phyloP scores from a whole-genome alignment of 1,139 yeast species.

The Meyerozyma sp. region DNA sequence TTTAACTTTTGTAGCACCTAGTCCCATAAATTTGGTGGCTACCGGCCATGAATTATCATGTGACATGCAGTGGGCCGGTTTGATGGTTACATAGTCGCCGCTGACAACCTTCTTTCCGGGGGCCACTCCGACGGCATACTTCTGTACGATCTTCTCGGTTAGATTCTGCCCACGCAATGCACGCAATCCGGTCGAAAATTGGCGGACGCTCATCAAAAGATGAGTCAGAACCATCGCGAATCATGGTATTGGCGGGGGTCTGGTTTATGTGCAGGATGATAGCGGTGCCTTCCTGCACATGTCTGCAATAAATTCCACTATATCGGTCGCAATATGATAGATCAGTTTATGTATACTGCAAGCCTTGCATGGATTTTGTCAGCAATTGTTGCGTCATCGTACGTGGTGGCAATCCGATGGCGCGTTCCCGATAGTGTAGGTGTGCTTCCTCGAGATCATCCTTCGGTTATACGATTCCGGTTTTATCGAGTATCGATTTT shows the following conservation, averaged over 20 bases:
- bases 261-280: conserved; percentile 1
- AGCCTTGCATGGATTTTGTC: conserved; percentile 8
- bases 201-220: conserved; percentile 7
- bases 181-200: conserved; percentile 7
- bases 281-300: too few relatives aligned
- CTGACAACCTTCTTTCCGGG: conserved; percentile 66
- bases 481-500: conserved; percentile 29
- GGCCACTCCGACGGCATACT: conserved; percentile 80
- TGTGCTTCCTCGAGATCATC: conserved; percentile 41
- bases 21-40: conserved; percentile 90
- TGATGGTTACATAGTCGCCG: conserved; percentile 93
- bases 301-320: not conserved
- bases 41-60: conserved; percentile 99
- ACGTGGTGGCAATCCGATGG: conserved; percentile 35
- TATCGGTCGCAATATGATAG: too few relatives aligned
- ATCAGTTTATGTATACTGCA: conserved; percentile 1
- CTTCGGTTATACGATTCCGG: conserved; percentile 32
- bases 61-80: conserved; percentile 97
- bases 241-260: conserved; percentile 18
- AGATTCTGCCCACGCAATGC: conserved; percentile 61
- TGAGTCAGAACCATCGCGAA: conserved; percentile 24
- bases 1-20: conserved; percentile 81
- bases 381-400: conserved; percentile 30
- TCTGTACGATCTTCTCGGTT: conserved; percentile 93
- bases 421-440: conserved; percentile 19